Conservation (phyloP, 257 asterid species). For the Primulina huaijiensis region DNA sequence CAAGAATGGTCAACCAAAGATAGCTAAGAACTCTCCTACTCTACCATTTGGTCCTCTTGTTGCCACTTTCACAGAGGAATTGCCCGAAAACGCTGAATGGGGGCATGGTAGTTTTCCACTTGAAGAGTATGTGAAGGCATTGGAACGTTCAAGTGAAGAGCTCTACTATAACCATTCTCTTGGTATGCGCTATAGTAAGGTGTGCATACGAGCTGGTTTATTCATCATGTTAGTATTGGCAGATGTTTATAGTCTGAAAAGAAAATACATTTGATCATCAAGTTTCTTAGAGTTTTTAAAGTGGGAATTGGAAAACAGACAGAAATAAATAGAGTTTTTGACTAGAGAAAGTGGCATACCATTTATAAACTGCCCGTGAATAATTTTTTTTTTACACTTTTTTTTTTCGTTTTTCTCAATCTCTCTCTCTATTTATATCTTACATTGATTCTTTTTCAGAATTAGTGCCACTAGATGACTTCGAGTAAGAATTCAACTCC, state of each 20-base stretch:
- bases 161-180: conserved; percentile 84
- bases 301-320: background rate
- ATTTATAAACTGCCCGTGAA: background rate
- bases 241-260: conserved; percentile 8
- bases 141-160: conserved; percentile 80
- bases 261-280: conserved; percentile 1
- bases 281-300: conserved; percentile 17
- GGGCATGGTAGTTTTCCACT: conserved; percentile 85
- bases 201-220: conserved; percentile 37
- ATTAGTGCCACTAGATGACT: conserved; percentile 10
- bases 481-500: conserved; percentile 18
- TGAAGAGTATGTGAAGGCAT: conserved; percentile 79
- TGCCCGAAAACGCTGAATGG: conserved; percentile 67
- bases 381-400: conserved; percentile 8
- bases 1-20: conserved; percentile 34
- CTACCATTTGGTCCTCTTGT: conserved; percentile 68
- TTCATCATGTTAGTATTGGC: conserved; percentile 21
- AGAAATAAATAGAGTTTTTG: background rate
- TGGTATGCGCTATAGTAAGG: conserved; percentile 95
- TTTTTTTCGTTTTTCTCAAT: conserved; percentile 5
- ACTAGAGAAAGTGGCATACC: conserved; percentile 6
- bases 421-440: too few relatives aligned
- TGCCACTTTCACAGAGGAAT: conserved; percentile 57
- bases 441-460: conserved; percentile 5
- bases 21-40: conserved; percentile 35